These are phyloP conservation scores for Protea cynaroides DNA, from an alignment of 164 flowering plant species.

Conservation along the genomic window DNA sequence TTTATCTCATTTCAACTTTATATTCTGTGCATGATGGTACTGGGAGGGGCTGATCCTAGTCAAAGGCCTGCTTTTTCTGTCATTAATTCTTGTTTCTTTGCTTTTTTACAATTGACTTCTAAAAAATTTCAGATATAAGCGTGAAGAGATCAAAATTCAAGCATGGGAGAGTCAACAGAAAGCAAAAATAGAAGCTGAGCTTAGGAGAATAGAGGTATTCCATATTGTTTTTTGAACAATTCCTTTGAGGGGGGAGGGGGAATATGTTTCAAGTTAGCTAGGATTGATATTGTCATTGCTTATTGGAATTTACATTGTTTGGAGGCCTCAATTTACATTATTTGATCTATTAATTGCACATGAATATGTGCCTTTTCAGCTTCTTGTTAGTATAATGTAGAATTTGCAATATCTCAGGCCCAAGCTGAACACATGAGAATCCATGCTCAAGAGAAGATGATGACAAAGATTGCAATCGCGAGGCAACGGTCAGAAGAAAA, in stretches of 20 bases:
- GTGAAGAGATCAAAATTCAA: constrained; percentile 80
- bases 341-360: no score
- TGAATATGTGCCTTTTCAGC: not conserved
- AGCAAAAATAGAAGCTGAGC: constrained; percentile 71
- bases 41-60: not conserved
- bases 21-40: not conserved
- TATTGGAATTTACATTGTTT: no score
- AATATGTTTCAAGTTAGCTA: no score
- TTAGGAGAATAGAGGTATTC: constrained; percentile 74
- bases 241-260: not conserved
- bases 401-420: constrained; percentile 31
- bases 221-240: not conserved
- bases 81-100: not conserved
- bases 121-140: constrained; percentile 45
- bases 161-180: constrained; percentile 89
- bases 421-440: constrained; percentile 65
- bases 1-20: no score
- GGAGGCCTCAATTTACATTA: no score
- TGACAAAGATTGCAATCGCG: constrained; percentile 62
- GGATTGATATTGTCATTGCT: no score
- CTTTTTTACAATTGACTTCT: constrained; percentile 3
- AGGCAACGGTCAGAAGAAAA: constrained; percentile 70
- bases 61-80: not conserved
- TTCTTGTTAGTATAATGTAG: not conserved
- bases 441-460: constrained; percentile 69